Percentiles rank a stretch among this genome's conserved stretches.
Conservation (phyloP, 2,329 filamentous ascomycete genomes). For the Pseudogymnoascus sp. region DNA sequence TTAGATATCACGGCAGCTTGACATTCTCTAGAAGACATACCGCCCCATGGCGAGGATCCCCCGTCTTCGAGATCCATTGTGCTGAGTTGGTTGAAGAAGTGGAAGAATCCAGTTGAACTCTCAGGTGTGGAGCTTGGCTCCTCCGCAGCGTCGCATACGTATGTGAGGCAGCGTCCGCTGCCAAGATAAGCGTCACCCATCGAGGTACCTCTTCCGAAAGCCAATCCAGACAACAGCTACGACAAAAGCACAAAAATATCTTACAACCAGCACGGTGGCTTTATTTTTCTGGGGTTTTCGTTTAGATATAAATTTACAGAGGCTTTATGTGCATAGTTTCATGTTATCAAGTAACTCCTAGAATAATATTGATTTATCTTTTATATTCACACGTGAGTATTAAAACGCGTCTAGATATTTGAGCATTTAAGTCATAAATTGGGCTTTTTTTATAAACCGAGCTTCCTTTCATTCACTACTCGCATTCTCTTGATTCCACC, state of each 20-base stretch:
- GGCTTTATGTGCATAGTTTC: background rate
- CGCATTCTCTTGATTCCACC: background rate
- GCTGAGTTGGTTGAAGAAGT: slow-evolving; percentile 12
- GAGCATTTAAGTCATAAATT: background rate
- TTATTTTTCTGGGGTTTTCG: background rate
- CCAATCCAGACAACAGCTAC: background rate
- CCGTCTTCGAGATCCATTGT: slow-evolving; percentile 37
- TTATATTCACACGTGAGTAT: background rate
- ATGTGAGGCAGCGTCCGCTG: slow-evolving; percentile 3
- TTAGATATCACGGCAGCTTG: slow-evolving; percentile 14
- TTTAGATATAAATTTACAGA: background rate
- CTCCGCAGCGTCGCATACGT: slow-evolving; percentile 4
- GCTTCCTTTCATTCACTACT: background rate
- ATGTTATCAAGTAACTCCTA: no score
- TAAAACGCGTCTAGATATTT: background rate
- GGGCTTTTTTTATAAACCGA: background rate
- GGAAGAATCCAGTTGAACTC: background rate
- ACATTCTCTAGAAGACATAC: slow-evolving; percentile 24
- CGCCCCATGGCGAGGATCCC: slow-evolving; percentile 38
- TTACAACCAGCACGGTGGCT: background rate
- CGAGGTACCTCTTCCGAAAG: background rate
- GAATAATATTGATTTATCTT: background rate
- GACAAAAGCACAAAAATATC: background rate
- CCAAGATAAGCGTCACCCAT: slow-evolving; percentile 8
- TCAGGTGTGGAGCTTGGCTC: slow-evolving; percentile 8